Evolutionary conservation across 805 yeast species (phyloP).

Genomic region (Candida pini): DNA sequence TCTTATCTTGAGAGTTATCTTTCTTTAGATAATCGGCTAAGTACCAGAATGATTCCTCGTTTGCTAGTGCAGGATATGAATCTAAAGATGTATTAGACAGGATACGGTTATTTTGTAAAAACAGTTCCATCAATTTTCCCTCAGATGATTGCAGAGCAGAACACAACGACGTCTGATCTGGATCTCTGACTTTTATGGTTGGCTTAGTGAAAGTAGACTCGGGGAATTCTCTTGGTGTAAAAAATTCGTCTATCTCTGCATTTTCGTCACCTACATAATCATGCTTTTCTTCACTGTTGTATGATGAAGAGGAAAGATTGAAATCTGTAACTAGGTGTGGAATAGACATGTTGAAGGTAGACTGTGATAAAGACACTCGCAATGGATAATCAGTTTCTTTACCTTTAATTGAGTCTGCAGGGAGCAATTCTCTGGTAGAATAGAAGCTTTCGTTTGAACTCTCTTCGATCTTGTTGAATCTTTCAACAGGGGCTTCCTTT

Average conservation of each 20-base stretch:
- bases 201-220: conserved; percentile 6
- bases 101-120: conserved; percentile 9
- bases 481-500: conserved; percentile 1
- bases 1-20: neutral
- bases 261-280: conserved; percentile 6
- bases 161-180: conserved; percentile 20
- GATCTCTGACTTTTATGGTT: conserved; percentile 1
- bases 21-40: conserved; percentile 31
- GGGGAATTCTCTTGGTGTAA: conserved; percentile 15
- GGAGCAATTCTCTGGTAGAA: no score
- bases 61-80: conserved; percentile 10
- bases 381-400: no score
- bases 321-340: conserved; percentile 11
- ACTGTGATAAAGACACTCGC: no score
- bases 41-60: conserved; percentile 40
- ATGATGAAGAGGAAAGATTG: conserved; percentile 2
- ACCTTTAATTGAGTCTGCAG: no score
- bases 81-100: conserved; percentile 13
- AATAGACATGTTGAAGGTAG: conserved; percentile 11
- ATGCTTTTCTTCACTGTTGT: conserved; percentile 5
- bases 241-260: conserved; percentile 3
- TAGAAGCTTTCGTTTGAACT: no score
- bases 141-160: conserved; percentile 21
- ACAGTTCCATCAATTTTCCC: conserved; percentile 16
- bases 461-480: neutral